These are phyloP conservation scores for Tuber melanosporum DNA, from an alignment of 495 filamentous ascomycete genomes.

Conservation along the genomic window DNA sequence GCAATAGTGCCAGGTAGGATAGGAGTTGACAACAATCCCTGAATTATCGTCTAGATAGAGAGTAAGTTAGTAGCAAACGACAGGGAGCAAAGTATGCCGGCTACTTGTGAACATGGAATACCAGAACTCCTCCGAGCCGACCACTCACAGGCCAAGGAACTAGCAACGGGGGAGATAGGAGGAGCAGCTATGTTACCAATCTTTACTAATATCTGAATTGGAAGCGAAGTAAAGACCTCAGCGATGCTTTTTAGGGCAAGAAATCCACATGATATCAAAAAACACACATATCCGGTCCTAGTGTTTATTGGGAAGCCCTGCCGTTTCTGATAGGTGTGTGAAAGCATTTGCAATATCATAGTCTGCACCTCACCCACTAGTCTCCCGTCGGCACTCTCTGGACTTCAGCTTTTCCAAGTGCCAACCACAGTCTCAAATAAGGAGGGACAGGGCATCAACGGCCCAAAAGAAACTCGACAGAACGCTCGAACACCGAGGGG, in stretches of 20 bases:
- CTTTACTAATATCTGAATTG: background rate
- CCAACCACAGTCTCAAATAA: background rate
- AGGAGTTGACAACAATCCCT: background rate
- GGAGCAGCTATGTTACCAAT: no score
- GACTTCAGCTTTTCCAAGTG: background rate
- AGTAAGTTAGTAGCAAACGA: no score
- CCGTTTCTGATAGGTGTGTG: background rate
- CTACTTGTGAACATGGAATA: background rate
- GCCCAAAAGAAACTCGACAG: background rate
- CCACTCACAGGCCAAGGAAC: background rate
- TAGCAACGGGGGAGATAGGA: no score
- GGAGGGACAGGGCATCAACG: background rate
- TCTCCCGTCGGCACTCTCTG: background rate
- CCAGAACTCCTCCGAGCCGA: background rate
- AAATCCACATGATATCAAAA: background rate
- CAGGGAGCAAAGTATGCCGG: background rate
- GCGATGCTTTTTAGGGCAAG: background rate
- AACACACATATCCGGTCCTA: background rate
- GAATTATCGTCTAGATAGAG: background rate
- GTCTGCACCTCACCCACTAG: background rate
- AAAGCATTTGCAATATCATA: background rate
- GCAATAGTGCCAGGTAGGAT: no score
- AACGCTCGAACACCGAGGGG: background rate
- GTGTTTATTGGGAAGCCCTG: background rate
- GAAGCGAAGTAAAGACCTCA: background rate